These are phyloP conservation scores for Psidium friedrichsthalianum DNA, from an alignment of 345 rosid species.

Conservation along the genomic window DNA sequence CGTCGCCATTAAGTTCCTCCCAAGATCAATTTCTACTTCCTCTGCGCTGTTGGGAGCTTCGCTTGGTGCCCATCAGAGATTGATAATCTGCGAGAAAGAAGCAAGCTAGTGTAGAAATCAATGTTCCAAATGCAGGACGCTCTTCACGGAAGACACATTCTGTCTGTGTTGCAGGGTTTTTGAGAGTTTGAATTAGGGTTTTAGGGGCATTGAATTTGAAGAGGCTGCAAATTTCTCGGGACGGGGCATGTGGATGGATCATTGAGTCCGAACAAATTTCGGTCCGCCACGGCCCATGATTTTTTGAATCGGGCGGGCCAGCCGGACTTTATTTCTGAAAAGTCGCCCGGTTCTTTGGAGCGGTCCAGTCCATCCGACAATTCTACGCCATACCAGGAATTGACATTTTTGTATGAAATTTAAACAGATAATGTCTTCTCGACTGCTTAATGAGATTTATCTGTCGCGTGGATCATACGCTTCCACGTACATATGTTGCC, in stretches of 20 bases:
- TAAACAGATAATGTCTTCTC: neutral
- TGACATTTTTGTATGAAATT: neutral
- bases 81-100: neutral
- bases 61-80: neutral
- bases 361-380: neutral
- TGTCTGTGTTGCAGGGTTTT: neutral
- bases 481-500: neutral
- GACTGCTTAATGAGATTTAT: neutral
- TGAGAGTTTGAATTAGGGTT: neutral
- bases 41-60: neutral
- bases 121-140: too few relatives aligned
- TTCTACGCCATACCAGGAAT: neutral
- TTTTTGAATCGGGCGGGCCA: neutral
- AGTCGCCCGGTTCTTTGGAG: neutral
- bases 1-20: neutral
- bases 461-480: neutral
- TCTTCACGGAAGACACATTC: too few relatives aligned
- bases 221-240: neutral
- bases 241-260: neutral
- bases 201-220: neutral
- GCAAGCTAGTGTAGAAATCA: too few relatives aligned
- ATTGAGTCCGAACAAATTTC: neutral
- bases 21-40: neutral
- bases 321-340: neutral
- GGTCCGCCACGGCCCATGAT: neutral